Base-by-base conservation (phyloP, 768 basidiomycete species). In the Pleurotus giganteus region DNA sequence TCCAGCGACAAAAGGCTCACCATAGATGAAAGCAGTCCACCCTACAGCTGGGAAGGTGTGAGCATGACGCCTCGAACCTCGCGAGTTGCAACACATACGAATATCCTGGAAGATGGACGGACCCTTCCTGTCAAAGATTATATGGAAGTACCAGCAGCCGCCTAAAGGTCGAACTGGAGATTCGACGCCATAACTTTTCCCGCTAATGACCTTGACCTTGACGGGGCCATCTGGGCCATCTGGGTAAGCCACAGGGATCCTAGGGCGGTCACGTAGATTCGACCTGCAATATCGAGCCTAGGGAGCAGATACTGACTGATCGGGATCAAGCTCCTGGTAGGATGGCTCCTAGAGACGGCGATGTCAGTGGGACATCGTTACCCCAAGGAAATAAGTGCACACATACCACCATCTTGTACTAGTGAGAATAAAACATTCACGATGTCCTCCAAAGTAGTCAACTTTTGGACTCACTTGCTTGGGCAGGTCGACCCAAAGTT, bases 121-220 rank as follows among this genome's bases (percentile, higher is more conserved):
- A 1, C 81, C 84, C 27, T 82, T 77, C 57, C 79, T 78, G 24
- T 78, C 71, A 66, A 95, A 85, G 55, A 74, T 83, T 57, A 88
- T 71, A 64, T 95, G 91, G 72, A 95, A 86, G 70, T 84, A 97
- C 91, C 92, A 95, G 69, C 94, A 95, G 4, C 95, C 95, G 11
- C 95, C 95, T 0, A 94, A 80, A 0, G 92, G 92, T 45, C 88
- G 76, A 21, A 98, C 94, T 24, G 94, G 94, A 1, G 92, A 94
- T 64, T 88, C 87, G 12, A 85, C 77, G 11, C 90, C 93, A 60
- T 94, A 84, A 56, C 91, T 90, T 66, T 85, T 87, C 4, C 96
- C 96, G 58, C 90, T 93, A 60, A 98, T 91, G 36, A 98, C 87
- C 64, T 83, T 91, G 63, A 97, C 78, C 59, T 77, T 80, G 29